A percentile compares a stretch with the other conserved stretches of the same genome.
phyloP scores from a whole-genome alignment of 2,329 filamentous ascomycete species.

The Pestalotiopsis sp. region DNA sequence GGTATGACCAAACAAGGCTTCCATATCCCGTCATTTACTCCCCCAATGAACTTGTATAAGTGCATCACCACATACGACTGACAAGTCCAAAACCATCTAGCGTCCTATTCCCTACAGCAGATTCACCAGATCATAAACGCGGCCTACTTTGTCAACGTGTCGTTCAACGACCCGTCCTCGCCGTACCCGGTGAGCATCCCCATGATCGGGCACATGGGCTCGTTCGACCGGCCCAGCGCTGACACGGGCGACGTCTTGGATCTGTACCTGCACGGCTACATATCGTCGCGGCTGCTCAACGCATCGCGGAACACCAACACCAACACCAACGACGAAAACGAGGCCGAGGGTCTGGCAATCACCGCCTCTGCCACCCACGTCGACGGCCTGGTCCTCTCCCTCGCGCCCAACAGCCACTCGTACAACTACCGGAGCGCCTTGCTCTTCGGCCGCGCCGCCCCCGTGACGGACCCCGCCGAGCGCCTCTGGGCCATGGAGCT shows the following conservation, averaged over 20 bases:
- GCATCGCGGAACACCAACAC: constrained; percentile 44
- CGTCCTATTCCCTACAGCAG: constrained; percentile 69
- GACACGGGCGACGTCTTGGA: constrained; percentile 67
- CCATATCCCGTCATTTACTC: background rate
- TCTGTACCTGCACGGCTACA: constrained; percentile 83
- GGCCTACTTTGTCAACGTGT: constrained; percentile 76
- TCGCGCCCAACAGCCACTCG: constrained; percentile 80
- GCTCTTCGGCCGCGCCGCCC: constrained; percentile 72
- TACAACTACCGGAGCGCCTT: constrained; percentile 86
- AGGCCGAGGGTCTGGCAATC: constrained; percentile 58
- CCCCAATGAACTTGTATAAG: no score
- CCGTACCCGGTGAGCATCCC: constrained; percentile 79
- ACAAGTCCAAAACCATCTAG: constrained; percentile 41
- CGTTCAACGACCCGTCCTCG: constrained; percentile 66
- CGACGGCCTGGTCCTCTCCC: constrained; percentile 77
- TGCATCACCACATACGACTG: background rate
- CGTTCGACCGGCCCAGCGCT: constrained; percentile 65
- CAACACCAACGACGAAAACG: constrained; percentile 13
- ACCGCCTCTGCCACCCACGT: constrained; percentile 74
- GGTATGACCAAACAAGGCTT: constrained; percentile 43
- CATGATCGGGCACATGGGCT: constrained; percentile 85
- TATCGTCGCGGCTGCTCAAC: constrained; percentile 77
- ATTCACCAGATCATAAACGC: constrained; percentile 79
- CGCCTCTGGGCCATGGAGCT: constrained; percentile 77
- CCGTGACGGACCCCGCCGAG: constrained; percentile 70